Evolutionary conservation across 345 rosid species (phyloP), one percentile per base, ranked within the genome.

Genomic region (Rhizophora mangle): DNA sequence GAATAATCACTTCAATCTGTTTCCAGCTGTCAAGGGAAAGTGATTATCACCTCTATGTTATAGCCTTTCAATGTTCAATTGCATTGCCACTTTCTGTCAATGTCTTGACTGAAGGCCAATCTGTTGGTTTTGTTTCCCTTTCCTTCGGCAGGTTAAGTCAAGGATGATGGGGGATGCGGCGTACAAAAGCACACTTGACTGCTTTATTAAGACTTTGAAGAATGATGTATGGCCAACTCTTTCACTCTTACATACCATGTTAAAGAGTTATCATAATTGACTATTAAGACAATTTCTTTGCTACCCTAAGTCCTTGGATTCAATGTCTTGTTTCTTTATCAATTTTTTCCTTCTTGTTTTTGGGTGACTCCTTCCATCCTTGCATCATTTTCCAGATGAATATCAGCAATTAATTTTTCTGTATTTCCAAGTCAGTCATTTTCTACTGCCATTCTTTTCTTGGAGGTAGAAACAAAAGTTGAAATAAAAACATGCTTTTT

Each of bases 151-250:
- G 99, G 88, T 96, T 43, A 92, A 96, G 84, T 90, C 98, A 1
- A 89, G 98, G 78, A 96, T 96, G 99, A 96, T 96, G 99, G 99
- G 97, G 63, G 97, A 92, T 78, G 75, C 99, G 71, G 68, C 93
- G 56, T 96, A 96, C 89, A 92, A 89, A 81, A 87, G 79, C 84
- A 92, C 98, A 26, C 76, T 96, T 60, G 97, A 96, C 75, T 96
- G 99, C 81, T 96, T 96, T 69, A 73, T 92, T 69, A 92, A 88
- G 82, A 96, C 98, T 47, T 68, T 87, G 77, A 92, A 90, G 86
- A 86, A 77, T 74, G 99, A 96, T 72, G 99, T 90, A 83, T 67
- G 87, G 27, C 51, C 51, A 16, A 3, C 29, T 24, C 18, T 56
- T 8, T 24, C 29, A 3, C 26, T 56, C 29, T 24, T 27, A 56